A percentile compares a stretch with the other conserved stretches of the same genome.
Conservation (phyloP, 345 rosid species). For the Psidium guajava region DNA sequence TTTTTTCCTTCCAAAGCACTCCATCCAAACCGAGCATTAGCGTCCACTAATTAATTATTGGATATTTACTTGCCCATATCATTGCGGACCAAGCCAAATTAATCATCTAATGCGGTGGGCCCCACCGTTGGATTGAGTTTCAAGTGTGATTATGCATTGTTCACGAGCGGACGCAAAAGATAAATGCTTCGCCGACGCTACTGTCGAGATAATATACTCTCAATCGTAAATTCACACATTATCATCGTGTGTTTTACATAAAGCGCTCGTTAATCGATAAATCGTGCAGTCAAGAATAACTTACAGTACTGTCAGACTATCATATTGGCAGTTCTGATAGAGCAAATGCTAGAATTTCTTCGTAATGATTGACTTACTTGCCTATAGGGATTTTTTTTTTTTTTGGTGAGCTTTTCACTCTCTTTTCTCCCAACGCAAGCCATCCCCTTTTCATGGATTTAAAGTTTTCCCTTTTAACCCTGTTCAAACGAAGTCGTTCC, state of each 20-base stretch:
- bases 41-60: not conserved
- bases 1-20: not conserved
- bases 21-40: fast-evolving
- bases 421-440: not conserved
- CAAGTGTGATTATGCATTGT: not conserved
- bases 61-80: fast-evolving
- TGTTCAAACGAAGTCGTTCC: not conserved
- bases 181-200: no score
- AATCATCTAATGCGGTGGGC: not conserved
- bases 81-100: not conserved
- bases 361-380: not conserved
- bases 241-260: no score
- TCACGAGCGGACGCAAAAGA: fast-evolving
- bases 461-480: not conserved
- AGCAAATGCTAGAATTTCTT: not conserved
- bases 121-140: not conserved
- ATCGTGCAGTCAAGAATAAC: no score
- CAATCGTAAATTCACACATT: no score
- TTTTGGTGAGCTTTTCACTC: not conserved
- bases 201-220: no score
- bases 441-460: not conserved
- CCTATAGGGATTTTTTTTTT: fast-evolving
- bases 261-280: no score
- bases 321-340: fast-evolving
- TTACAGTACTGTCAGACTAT: no score